A percentile compares a stretch with the other conserved stretches of the same genome.
phyloP scores from a whole-genome alignment of 2,329 filamentous ascomycete species.

The Pyricularia sp. region DNA sequence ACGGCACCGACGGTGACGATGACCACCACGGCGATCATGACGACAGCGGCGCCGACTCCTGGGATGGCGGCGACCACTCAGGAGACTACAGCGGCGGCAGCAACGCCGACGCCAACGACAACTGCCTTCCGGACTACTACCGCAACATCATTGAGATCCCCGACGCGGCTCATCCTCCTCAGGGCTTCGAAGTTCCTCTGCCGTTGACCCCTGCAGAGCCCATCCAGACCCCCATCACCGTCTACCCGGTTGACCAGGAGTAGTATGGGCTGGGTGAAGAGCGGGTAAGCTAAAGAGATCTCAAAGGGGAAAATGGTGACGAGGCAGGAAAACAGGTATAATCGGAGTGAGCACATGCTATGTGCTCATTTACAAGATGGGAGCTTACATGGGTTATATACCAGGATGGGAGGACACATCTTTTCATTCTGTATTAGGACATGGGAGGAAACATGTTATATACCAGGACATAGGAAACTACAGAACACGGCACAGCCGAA shows the following conservation, averaged over 20 bases:
- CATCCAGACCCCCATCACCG: not conserved
- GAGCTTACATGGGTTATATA: too few species aligned
- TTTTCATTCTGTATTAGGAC: too few species aligned
- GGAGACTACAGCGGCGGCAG: not conserved
- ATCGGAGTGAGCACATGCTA: too few species aligned
- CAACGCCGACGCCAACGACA: not conserved
- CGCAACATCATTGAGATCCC: slow-evolving; percentile 16
- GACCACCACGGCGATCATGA: not conserved
- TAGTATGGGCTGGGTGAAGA: not conserved
- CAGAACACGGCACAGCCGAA: too few species aligned
- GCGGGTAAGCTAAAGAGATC: too few species aligned
- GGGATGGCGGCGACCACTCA: not conserved
- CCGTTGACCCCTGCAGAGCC: not conserved
- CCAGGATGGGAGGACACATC: too few species aligned
- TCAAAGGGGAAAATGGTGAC: too few species aligned
- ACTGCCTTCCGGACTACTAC: slow-evolving; percentile 15
- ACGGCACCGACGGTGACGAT: not conserved
- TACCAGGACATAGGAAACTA: too few species aligned
- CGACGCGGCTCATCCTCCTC: slow-evolving; percentile 18
- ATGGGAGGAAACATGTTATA: too few species aligned
- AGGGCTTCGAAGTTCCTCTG: slow-evolving; percentile 9
- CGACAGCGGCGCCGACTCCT: not conserved
- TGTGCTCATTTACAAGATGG: too few species aligned
- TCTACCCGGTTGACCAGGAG: not conserved
- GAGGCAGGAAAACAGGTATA: too few species aligned